Conservation (phyloP, 2,329 filamentous ascomycete species). For the Cladosporium sp. region DNA sequence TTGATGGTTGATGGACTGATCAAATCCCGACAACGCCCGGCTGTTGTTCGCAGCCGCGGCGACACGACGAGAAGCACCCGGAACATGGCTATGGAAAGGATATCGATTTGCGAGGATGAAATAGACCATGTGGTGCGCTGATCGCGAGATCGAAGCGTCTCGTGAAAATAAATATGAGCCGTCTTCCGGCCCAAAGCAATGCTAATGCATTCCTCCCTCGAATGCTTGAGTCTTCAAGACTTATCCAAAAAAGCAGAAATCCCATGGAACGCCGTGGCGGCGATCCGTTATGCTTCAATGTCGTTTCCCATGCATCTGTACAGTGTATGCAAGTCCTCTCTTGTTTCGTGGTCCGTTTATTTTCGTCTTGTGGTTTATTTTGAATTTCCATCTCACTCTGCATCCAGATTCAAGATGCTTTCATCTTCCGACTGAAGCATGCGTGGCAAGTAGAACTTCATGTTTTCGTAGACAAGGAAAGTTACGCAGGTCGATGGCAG, state of each 20-base stretch:
- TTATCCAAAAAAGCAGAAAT: too few species aligned
- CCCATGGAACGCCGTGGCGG: not conserved
- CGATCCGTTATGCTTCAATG: conserved; percentile 1
- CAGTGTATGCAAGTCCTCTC: not conserved
- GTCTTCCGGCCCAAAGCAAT: too few species aligned
- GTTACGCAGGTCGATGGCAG: conserved; percentile 94
- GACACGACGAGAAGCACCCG: not conserved
- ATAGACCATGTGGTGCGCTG: not conserved
- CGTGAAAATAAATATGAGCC: not conserved
- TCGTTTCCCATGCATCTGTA: conserved; percentile 1
- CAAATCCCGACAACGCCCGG: conserved; percentile 5
- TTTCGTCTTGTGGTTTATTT: not conserved
- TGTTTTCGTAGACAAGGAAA: conserved; percentile 95
- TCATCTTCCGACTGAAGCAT: conserved; percentile 3
- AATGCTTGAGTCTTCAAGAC: too few species aligned
- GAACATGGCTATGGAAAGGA: not conserved
- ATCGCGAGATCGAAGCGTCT: not conserved
- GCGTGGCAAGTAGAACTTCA: conserved; percentile 62
- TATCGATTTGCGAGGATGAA: not conserved
- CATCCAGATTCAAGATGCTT: not conserved
- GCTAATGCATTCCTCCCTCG: too few species aligned
- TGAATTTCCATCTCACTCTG: not conserved
- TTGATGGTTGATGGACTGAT: not conserved
- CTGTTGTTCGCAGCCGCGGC: not conserved
- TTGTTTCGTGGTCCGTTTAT: not conserved